Percentiles rank a stretch among this genome's conserved stretches.
phyloP scores from a whole-genome alignment of 805 yeast genomes.

The Nakazawaea sp. region DNA sequence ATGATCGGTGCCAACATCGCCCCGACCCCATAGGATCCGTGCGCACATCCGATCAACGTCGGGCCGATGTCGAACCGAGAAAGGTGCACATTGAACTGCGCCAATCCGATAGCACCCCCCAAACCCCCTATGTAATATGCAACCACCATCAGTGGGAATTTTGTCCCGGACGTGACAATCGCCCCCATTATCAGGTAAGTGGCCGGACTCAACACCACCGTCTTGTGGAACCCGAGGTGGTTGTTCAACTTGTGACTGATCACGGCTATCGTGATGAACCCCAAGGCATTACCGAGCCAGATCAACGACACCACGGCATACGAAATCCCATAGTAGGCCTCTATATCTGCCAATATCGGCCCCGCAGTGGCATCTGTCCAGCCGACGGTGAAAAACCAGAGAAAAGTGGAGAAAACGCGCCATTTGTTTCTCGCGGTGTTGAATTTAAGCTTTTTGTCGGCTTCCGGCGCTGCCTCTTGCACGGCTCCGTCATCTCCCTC shows the following conservation, averaged over 20 bases:
- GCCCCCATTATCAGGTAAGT: slow-evolving; percentile 34
- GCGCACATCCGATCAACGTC: slow-evolving; percentile 53
- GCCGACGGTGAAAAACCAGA: slow-evolving; percentile 37
- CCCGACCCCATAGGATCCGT: slow-evolving; percentile 68
- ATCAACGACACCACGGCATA: slow-evolving; percentile 49
- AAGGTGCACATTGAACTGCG: slow-evolving; percentile 46
- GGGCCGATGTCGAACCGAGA: slow-evolving; percentile 46
- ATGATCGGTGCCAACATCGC: slow-evolving; percentile 65
- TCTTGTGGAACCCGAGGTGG: slow-evolving; percentile 30
- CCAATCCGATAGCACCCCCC: slow-evolving; percentile 41
- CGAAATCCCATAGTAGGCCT: slow-evolving; percentile 35
- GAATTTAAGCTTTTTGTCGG: background rate
- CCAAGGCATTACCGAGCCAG: slow-evolving; percentile 52
- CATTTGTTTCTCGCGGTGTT: slow-evolving; percentile 35
- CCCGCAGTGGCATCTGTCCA: slow-evolving; percentile 54
- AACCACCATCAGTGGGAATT: slow-evolving; percentile 39
- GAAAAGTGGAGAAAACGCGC: slow-evolving; percentile 32
- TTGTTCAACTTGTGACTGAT: slow-evolving; percentile 37
- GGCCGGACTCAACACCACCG: slow-evolving; percentile 31
- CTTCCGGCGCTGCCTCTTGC: background rate
- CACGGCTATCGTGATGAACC: slow-evolving; percentile 42
- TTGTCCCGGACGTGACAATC: slow-evolving; percentile 37
- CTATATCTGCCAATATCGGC: slow-evolving; percentile 48
- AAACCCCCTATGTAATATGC: slow-evolving; percentile 51
- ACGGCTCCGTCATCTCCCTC: background rate